phyloP scores from a whole-genome alignment of 768 basidiomycete species.

The Xerocomellus dryophilus region DNA sequence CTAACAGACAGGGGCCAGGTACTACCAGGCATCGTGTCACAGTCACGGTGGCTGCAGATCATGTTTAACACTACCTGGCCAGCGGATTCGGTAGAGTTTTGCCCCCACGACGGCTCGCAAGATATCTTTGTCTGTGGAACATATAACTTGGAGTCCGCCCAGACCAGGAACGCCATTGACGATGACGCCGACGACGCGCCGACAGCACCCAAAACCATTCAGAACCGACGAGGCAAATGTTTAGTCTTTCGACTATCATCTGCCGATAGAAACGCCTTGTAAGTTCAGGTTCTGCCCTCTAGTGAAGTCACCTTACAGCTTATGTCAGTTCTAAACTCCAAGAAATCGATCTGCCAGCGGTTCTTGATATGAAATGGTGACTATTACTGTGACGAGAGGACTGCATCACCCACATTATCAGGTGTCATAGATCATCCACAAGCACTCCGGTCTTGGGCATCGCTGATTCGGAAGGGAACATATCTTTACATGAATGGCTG shows the following conservation, averaged over 20 bases:
- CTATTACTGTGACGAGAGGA: background rate
- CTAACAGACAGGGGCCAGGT: background rate
- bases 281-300: slow-evolving; percentile 12
- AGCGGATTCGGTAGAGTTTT: slow-evolving; percentile 90
- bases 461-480: slow-evolving; percentile 81
- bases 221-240: slow-evolving; percentile 67
- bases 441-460: slow-evolving; percentile 57
- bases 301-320: background rate
- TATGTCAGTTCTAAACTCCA: slow-evolving; percentile 55
- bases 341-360: slow-evolving; percentile 69
- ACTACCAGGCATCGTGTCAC: background rate
- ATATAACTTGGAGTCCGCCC: slow-evolving; percentile 65
- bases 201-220: slow-evolving; percentile 14
- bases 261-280: slow-evolving; percentile 36
- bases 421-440: slow-evolving; percentile 54
- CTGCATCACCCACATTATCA: slow-evolving; percentile 26
- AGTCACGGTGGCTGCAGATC: slow-evolving; percentile 1
- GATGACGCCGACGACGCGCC: slow-evolving; percentile 1
- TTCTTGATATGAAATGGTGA: slow-evolving; percentile 95
- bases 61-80: slow-evolving; percentile 72
- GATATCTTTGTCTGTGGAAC: slow-evolving; percentile 86
- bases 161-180: background rate
- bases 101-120: slow-evolving; percentile 58
- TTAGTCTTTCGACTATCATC: slow-evolving; percentile 55
- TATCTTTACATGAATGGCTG: slow-evolving; percentile 63